Evolutionary conservation across 108 stramenopile genomes (phyloP).

Genomic region (Cyclotella cryptica): DNA sequence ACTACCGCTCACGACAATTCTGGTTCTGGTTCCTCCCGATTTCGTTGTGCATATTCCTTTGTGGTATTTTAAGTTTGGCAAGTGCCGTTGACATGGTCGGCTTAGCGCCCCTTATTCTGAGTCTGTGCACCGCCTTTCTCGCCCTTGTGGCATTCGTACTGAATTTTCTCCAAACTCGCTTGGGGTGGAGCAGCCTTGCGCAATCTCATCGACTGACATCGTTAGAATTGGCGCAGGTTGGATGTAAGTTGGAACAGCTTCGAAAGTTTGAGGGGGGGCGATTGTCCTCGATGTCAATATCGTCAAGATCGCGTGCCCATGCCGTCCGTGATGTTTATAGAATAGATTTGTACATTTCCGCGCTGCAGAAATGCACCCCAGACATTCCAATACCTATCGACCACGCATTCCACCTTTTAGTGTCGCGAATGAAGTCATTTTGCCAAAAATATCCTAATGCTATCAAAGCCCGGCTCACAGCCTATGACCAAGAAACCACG

Average conservation of each 20-base stretch:
- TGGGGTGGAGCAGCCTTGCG: slow-evolving; percentile 40
- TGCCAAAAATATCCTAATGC: slow-evolving; percentile 40
- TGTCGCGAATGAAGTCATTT: slow-evolving; percentile 22
- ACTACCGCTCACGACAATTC: slow-evolving; percentile 49
- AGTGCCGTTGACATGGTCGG: slow-evolving; percentile 25
- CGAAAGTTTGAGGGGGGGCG: slow-evolving; percentile 20
- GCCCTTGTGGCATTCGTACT: slow-evolving; percentile 26
- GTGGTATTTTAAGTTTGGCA: slow-evolving; percentile 28
- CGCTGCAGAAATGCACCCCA: slow-evolving; percentile 44
- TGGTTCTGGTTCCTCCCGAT: slow-evolving; percentile 50
- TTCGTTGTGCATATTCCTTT: slow-evolving; percentile 29
- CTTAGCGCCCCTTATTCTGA: slow-evolving; percentile 12
- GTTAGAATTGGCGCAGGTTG: slow-evolving; percentile 33
- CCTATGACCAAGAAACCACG: slow-evolving; percentile 16
- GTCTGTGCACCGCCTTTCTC: slow-evolving; percentile 21
- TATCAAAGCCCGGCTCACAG: slow-evolving; percentile 21
- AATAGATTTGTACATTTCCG: slow-evolving; percentile 38
- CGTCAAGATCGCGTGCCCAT: slow-evolving; percentile 30
- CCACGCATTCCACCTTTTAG: slow-evolving; percentile 20
- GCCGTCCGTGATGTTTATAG: slow-evolving; percentile 35
- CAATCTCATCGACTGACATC: slow-evolving; percentile 25
- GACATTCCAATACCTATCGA: slow-evolving; percentile 22
- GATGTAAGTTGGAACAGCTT: slow-evolving; percentile 29
- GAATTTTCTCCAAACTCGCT: slow-evolving; percentile 30
- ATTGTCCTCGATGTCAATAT: slow-evolving; percentile 21